Evolutionary conservation across 1,284 basidiomycete genomes (phyloP).

Genomic region (Heterobasidion irregulare): DNA sequence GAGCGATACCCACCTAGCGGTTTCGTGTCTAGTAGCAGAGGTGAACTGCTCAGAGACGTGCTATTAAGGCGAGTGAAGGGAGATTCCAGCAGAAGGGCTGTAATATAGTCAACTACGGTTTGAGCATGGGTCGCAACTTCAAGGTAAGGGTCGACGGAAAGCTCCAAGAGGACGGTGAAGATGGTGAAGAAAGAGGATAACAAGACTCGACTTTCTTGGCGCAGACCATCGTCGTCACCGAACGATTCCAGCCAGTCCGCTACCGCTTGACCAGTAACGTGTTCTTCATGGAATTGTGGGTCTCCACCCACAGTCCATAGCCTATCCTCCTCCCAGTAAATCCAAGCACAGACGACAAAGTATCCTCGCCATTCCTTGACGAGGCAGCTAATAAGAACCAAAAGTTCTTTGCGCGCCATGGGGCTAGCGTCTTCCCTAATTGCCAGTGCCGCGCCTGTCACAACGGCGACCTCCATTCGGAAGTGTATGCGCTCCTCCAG

Average conservation of each 20-base stretch:
- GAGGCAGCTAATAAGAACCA: slow-evolving; percentile 87
- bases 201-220: slow-evolving; percentile 78
- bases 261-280: slow-evolving; percentile 65
- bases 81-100: slow-evolving; percentile 83
- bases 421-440: slow-evolving; percentile 94
- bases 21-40: slow-evolving; percentile 22
- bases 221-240: slow-evolving; percentile 51
- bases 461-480: slow-evolving; percentile 71
- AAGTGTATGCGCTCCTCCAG: slow-evolving; percentile 77
- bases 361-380: slow-evolving; percentile 96
- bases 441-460: slow-evolving; percentile 68
- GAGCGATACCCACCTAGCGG: slow-evolving; percentile 23
- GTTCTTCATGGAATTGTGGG: slow-evolving; percentile 44
- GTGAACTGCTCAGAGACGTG: slow-evolving; percentile 49
- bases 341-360: slow-evolving; percentile 93
- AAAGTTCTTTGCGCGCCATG: slow-evolving; percentile 91
- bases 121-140: slow-evolving; percentile 89
- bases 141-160: slow-evolving; percentile 88
- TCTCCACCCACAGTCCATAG: slow-evolving; percentile 32
- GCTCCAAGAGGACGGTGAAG: slow-evolving; percentile 83
- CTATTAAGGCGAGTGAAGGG: slow-evolving; percentile 72
- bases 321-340: slow-evolving; percentile 86
- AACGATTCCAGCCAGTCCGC: slow-evolving; percentile 68
- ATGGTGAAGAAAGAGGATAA: slow-evolving; percentile 91
- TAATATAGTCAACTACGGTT: slow-evolving; percentile 89